phyloP scores from a whole-genome alignment of 2,329 filamentous ascomycete species.

The Elsinoe batatas region DNA sequence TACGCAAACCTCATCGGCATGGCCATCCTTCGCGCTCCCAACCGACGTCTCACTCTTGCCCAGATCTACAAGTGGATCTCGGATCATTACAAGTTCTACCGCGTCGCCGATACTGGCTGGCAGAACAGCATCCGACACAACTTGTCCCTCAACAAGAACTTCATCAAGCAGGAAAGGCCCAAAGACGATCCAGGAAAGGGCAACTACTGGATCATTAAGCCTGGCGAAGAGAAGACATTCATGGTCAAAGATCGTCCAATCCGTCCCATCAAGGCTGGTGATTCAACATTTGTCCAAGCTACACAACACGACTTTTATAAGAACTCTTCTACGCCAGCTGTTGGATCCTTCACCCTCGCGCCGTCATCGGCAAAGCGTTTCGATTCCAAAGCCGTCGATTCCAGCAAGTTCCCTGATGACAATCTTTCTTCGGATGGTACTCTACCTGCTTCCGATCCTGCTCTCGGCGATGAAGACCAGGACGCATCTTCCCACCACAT shows the following conservation, averaged over 20 bases:
- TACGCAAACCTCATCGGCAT: constrained; percentile 94
- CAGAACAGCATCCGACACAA: constrained; percentile 99
- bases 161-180: constrained; percentile 87
- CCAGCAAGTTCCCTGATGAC: constrained; percentile 41
- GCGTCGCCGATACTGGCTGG: constrained; percentile 77
- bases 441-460: constrained; percentile 42
- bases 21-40: constrained; percentile 82
- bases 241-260: constrained; percentile 60
- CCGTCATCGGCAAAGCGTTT: constrained; percentile 24
- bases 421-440: constrained; percentile 44
- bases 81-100: constrained; percentile 86
- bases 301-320: constrained; percentile 12
- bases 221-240: constrained; percentile 82
- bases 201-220: constrained; percentile 90
- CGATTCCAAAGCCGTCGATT: constrained; percentile 37
- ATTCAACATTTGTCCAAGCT: constrained; percentile 27
- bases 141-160: constrained; percentile 90
- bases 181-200: constrained; percentile 97
- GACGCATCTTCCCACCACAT: constrained; percentile 27
- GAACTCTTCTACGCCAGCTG: constrained; percentile 31
- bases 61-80: constrained; percentile 99
- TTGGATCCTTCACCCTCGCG: constrained; percentile 28
- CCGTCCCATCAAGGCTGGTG: constrained; percentile 47
- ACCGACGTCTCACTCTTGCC: constrained; percentile 73
- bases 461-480: constrained; percentile 38